Evolutionary conservation across 2,329 filamentous ascomycete species (phyloP), one percentile per base, ranked within the genome.

Genomic region (Neonectria punicea): DNA sequence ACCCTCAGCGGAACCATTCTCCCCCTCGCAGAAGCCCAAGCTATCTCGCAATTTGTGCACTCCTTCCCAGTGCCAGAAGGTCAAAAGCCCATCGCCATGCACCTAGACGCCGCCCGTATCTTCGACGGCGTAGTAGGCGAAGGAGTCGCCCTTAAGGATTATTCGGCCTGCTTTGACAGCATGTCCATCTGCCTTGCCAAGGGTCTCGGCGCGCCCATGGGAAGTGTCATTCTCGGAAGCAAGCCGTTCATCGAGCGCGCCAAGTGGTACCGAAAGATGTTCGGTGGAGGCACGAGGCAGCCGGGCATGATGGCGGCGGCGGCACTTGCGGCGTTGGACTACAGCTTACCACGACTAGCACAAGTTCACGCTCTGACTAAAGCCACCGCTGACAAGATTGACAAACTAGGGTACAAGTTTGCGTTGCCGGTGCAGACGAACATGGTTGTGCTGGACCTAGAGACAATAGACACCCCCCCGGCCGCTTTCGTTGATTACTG

Each of bases 121-220:
- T 94, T 92, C 89, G 90, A 94, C 75, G 92, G 90, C 16, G 90
- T 91, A 1, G 89, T 86, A 1, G 86, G 90, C 0, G 90, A 89
- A 2, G 89, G 89, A 0, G 90, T 89, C 1, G 84, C 82, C 7
- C 78, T 94, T 13, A 80, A 86, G 11, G 91, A 92, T 0, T 93
- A 87, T 74, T 86, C 87, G 58, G 83, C 80, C 11, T 84, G 88
- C 62, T 91, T 93, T 72, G 91, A 95, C 74, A 92, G 87, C 62
- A 84, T 22, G 14, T 92, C 87, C 67, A 81, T 95, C 32, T 94
- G 92, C 76, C 93, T 95, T 73, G 89, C 88, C 25, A 95, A 95
- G 76, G 92, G 92, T 0, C 83, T 95, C 0, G 92, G 92, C 3
- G 92, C 92, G 1, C 92, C 92, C 0, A 89, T 94, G 66, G 92